Conservation (phyloP, 305 asterid species). For the Solanum chacoense region DNA sequence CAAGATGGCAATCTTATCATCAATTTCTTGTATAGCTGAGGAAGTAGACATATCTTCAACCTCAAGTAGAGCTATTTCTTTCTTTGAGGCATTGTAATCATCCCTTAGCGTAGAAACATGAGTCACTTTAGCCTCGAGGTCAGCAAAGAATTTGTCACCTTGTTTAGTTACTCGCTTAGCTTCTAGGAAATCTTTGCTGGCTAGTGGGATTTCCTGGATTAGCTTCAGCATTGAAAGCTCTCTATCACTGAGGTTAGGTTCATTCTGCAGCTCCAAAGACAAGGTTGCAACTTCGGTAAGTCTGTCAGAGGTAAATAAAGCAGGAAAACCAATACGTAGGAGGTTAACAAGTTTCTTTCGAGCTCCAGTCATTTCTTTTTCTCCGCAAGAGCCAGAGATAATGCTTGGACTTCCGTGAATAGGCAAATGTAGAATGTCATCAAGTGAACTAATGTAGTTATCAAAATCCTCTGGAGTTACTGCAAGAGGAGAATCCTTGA, state of each 20-base stretch:
- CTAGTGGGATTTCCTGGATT: conserved; percentile 10
- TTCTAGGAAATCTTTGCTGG: conserved; percentile 9
- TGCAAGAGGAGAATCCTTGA: not conserved
- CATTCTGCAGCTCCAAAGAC: conserved; percentile 12
- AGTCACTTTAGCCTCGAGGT: conserved; percentile 10
- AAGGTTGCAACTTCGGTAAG: not conserved
- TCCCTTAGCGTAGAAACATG: conserved; percentile 6
- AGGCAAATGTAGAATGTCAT: conserved; percentile 11
- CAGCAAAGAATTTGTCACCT: conserved; percentile 15
- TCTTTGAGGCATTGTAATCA: conserved; percentile 11
- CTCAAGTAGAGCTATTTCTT: conserved; percentile 7
- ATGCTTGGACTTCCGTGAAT: not conserved
- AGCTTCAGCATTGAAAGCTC: conserved; percentile 17
- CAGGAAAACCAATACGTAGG: conserved; percentile 7
- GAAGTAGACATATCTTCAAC: conserved; percentile 7
- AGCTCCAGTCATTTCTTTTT: not conserved
- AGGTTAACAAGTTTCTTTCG: conserved; percentile 14
- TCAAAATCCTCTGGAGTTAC: conserved; percentile 14
- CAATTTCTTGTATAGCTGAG: conserved; percentile 5
- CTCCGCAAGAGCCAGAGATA: not conserved
- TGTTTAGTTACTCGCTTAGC: not conserved
- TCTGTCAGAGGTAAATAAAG: conserved; percentile 6
- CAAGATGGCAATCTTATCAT: conserved; percentile 11
- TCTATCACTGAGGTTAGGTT: conserved; percentile 8
- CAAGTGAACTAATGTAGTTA: conserved; percentile 12